Base-by-base conservation (phyloP, 2,329 filamentous ascomycete species). In the Tothia fuscella region DNA sequence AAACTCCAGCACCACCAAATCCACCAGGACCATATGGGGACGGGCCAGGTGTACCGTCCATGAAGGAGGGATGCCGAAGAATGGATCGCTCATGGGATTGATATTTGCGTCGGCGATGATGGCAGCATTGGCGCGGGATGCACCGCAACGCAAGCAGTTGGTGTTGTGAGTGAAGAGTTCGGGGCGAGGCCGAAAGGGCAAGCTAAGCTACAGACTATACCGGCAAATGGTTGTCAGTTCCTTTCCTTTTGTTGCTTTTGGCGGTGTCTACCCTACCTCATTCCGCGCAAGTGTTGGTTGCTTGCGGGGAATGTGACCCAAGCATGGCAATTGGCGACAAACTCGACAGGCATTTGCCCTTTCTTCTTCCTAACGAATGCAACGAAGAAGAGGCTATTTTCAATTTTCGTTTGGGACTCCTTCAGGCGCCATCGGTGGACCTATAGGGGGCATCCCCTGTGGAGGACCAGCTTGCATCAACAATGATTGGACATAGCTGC, bases 131-230 rank as follows among this genome's bases (percentile, higher is more conserved):
- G 89, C 89, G 53, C 91, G 85, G 61, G 87, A 93, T 41, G 89
- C 91, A 60, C 91, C 91, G 58, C 91, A 98, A 46, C 91, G 84
- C 48, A 98, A 76, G 63, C 91, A 98, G 65, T 86, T 93, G 44
- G 96, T 89, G 55, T 98, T 98, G 76, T 98, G 98, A 47, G 91
- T 91, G 59, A 98, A 98, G 68, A n/a, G n/a, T n/a, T n/a, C n/a
- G n/a, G n/a, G n/a, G n/a, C n/a, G n/a, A n/a, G n/a, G n/a, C n/a
- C n/a, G n/a, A n/a, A n/a, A n/a, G n/a, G n/a, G n/a, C n/a, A n/a
- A n/a, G n/a, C n/a, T n/a, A n/a, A n/a, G n/a, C n/a, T n/a, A n/a
- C n/a, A n/a, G n/a, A n/a, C n/a, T n/a, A n/a, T n/a, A n/a, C n/a
- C n/a, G n/a, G n/a, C n/a, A n/a, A n/a, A n/a, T n/a, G n/a, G n/a